Conservation (phyloP, 371 early-diverging fungal genomes). For the Zychaea mexicana region DNA sequence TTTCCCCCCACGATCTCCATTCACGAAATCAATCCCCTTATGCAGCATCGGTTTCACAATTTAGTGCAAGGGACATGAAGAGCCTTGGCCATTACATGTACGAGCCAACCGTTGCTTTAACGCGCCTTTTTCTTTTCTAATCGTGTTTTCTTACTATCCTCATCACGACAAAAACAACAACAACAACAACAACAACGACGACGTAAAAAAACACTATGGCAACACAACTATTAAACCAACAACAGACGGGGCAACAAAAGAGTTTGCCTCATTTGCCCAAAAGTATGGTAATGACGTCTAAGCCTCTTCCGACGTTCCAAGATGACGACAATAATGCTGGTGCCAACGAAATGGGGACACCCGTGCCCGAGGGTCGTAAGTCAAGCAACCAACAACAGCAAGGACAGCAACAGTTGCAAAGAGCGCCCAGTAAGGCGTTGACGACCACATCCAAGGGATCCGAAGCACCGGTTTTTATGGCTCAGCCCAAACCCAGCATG, state of each 20-base stretch:
- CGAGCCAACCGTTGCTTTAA: not conserved
- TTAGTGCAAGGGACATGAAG: not conserved
- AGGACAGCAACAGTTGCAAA: not conserved
- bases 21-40: too few species aligned
- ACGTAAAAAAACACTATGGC: not conserved
- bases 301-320: not conserved
- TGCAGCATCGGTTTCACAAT: conserved; percentile 1
- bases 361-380: conserved; percentile 12
- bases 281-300: conserved; percentile 28
- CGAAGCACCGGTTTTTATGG: conserved; percentile 34
- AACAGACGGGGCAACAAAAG: conserved; percentile 11
- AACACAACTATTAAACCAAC: not conserved
- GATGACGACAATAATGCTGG: conserved; percentile 11
- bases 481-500: conserved; percentile 22
- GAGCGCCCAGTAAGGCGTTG: not conserved
- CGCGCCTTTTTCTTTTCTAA: not conserved
- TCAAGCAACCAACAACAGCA: conserved; percentile 7
- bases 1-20: too few species aligned
- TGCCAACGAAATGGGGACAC: conserved; percentile 3
- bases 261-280: conserved; percentile 41
- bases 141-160: not conserved
- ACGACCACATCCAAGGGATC: conserved; percentile 5
- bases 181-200: too few species aligned
- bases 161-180: too few species aligned
- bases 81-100: too few species aligned